phyloP scores from a whole-genome alignment of 192 early-diverging fungal genomes.

The Umbelopsis sp. region DNA sequence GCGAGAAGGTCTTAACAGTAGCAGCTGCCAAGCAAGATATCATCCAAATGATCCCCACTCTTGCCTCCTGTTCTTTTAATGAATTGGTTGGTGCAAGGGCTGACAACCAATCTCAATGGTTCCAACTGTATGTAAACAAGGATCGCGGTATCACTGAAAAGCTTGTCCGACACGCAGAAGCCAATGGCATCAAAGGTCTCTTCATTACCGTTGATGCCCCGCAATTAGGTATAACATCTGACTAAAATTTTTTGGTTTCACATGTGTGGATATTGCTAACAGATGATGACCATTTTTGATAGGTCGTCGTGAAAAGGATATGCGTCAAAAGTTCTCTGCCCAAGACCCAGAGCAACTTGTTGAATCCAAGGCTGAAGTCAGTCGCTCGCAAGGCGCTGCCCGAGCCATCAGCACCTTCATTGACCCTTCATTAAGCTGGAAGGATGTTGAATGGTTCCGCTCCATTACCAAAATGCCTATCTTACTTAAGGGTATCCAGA shows the following conservation, averaged over 20 bases:
- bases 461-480: conserved; percentile 86
- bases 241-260: not conserved
- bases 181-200: conserved; percentile 75
- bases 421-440: conserved; percentile 86
- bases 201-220: conserved; percentile 89
- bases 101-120: conserved; percentile 55
- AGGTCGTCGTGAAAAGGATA: conserved; percentile 80
- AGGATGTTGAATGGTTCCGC: conserved; percentile 85
- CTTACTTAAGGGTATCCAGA: conserved; percentile 91
- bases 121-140: conserved; percentile 86
- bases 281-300: not conserved
- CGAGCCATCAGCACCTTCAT: conserved; percentile 77
- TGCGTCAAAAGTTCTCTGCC: conserved; percentile 69
- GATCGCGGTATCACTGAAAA: conserved; percentile 65
- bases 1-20: conserved; percentile 68
- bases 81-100: conserved; percentile 60
- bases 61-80: conserved; percentile 73
- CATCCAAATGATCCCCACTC: conserved; percentile 79
- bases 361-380: conserved; percentile 25
- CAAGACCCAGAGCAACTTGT: conserved; percentile 37
- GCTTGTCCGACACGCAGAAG: conserved; percentile 73
- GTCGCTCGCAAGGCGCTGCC: conserved; percentile 64
- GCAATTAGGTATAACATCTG: conserved; percentile 40
- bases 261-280: not conserved
- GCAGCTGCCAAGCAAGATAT: conserved; percentile 51